Base-by-base conservation (phyloP, 2,329 filamentous ascomycete species). In the Hypoxylon sp. region DNA sequence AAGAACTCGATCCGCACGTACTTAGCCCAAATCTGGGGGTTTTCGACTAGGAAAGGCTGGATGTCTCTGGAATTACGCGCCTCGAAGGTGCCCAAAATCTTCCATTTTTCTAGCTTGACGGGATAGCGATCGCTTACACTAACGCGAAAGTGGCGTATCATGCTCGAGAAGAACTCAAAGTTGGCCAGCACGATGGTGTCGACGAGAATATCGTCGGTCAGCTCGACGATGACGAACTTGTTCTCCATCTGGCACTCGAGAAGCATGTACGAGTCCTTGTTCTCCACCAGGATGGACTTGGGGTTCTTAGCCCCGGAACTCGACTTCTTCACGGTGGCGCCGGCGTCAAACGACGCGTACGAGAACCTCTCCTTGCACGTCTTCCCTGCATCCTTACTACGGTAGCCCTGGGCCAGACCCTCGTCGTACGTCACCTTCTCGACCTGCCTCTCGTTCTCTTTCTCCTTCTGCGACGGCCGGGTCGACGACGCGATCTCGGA, bases 321-420 rank as follows among this genome's bases (percentile, higher is more conserved):
- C 2, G 90, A 90, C 75, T 97, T 97, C 55, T 96, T 78, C 19
- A 97, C 84, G 0, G 91, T 97, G 8, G 94, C 94, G 7, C 94
- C 94, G 54, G 91, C 96, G 70, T 99, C 94, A 66, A 97, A 97
- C 1, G 93, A 97, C 5, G 94, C 91, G 73, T 96, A 99, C 45
- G 96, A 97, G 72, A 96, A 97, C 32, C 94, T 82, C 72, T 97
- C 94, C 72, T 97, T 97, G 80, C 93, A 97, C 0, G 94, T 99
- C 70, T 90, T 96, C 5, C 94, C 94, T 3, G 94, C 94, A 70
- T 97, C 92, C 71, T 95, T 97, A 67, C 89, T 91, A 26, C 90
- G 82, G 55, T 84, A 79, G 25, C 79, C 75, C 12, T 78, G 78
- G n/a, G 77, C 73, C 36, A 78, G 76, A 7, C 72, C 75, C 54